Base-by-base conservation (phyloP, 352 stramenopile species). In the Ochromonadaceae sp. region DNA sequence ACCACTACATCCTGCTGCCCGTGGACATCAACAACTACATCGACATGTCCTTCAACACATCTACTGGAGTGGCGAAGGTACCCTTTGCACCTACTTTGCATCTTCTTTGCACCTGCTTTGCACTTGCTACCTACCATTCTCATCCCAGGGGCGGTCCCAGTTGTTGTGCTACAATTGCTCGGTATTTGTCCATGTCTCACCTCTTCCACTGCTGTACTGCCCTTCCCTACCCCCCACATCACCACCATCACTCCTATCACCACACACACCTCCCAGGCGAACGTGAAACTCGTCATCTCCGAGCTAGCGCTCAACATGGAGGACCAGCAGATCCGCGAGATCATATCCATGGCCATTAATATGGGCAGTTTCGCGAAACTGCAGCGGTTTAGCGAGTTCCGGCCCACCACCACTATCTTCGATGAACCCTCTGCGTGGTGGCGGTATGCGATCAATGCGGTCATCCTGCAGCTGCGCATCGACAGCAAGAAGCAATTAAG, bases 281-380 rank as follows among this genome's bases (percentile, higher is more conserved):
- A 25, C 15, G 31, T 60, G 2, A 41, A 44, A 50, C 10, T 60
- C 15, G 15, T 60, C 20, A 46, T 60, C 20, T 20, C 52, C 9
- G 28, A 60, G 20, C 22, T 60, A n/a, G 30, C 52, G 15, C 43
- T 60, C 9, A 15, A 4, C 7, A n/a, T 60, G 20, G 52, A 60
- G 22, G 52, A 60, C 32, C 52, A 26, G 20, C 52, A 60, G 47
- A 10, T 60, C 20, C 52, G 52, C 5, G 52, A 60, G 47, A 60
- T 60, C 3, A 60, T 60, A 9, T 60, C 52, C 9, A 10, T 60
- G 5, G 52, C 52, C 9, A 34, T 50, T 5, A 60, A 60, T 26
- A 60, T 60, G 52, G 30, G 35, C 9, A 60, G 47, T 25, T 60
- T 60, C 35, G 12, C 7, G n/a, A 60, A 60, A 25, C 32, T 60